These are phyloP conservation scores for Senna siamea DNA, from an alignment of 306 rosid species.

Conservation along the genomic window DNA sequence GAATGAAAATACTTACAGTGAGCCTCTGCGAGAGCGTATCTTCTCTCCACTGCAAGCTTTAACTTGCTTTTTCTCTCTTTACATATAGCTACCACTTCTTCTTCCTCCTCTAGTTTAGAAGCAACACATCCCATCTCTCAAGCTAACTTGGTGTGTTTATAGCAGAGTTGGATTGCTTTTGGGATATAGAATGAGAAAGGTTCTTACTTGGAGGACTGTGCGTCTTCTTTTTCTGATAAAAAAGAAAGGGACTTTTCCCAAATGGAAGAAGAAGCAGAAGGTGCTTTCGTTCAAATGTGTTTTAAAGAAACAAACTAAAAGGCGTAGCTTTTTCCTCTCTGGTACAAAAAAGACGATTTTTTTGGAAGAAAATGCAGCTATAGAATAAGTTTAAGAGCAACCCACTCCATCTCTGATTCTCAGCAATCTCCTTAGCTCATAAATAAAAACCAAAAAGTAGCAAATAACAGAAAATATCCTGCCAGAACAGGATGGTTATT, in stretches of 20 bases:
- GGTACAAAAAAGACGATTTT: background rate
- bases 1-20: constrained; percentile 84
- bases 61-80: constrained; percentile 81
- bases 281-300: constrained; percentile 40
- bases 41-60: constrained; percentile 83
- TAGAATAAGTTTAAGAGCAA: constrained; percentile 31
- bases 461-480: background rate
- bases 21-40: constrained; percentile 84
- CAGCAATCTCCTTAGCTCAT: background rate
- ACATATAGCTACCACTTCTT: constrained; percentile 76
- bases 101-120: constrained; percentile 95
- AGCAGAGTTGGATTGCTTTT: constrained; percentile 37
- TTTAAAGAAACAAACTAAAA: constrained; percentile 44
- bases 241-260: constrained; percentile 48
- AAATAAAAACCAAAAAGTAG: constrained; percentile 1
- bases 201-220: constrained; percentile 50
- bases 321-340: constrained; percentile 40
- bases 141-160: too few relatives aligned
- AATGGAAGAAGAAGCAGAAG: background rate
- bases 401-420: constrained; percentile 36
- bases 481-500: constrained; percentile 21
- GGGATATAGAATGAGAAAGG: constrained; percentile 50
- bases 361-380: constrained; percentile 37
- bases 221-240: constrained; percentile 52
- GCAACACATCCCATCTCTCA: constrained; percentile 91